Conservation (phyloP, 129 eudicot genomes). For the Centaurea solstitialis region DNA sequence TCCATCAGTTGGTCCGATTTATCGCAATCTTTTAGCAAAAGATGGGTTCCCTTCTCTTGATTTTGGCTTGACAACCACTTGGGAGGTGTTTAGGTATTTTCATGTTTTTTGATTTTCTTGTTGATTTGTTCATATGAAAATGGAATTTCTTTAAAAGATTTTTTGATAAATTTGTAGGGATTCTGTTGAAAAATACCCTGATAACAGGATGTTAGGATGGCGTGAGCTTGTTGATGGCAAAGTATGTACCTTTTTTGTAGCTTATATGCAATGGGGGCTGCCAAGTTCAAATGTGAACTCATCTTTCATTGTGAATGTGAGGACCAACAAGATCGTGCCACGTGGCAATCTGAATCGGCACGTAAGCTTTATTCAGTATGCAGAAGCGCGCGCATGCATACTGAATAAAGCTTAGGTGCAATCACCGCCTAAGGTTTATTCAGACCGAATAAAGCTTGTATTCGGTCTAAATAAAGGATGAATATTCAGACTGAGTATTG, state of each 20-base stretch:
- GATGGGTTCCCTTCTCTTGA: slow-evolving; percentile 77
- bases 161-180: slow-evolving; percentile 39
- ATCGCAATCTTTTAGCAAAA: slow-evolving; percentile 64
- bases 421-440: no score
- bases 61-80: slow-evolving; percentile 51
- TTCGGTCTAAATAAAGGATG: no score
- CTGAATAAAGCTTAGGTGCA: no score
- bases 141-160: not conserved
- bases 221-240: slow-evolving; percentile 64
- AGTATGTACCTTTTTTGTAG: slow-evolving; percentile 36
- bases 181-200: slow-evolving; percentile 43
- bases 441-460: no score
- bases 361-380: no score
- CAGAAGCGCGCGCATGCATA: no score
- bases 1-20: slow-evolving; percentile 82
- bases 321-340: no score
- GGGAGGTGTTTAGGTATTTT: slow-evolving; percentile 81
- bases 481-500: no score
- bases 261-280: slow-evolving; percentile 6
- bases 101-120: not conserved
- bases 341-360: no score
- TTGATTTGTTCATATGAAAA: not conserved
- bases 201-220: slow-evolving; percentile 92
- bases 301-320: no score
- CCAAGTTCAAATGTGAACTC: no score